phyloP scores from a whole-genome alignment of 2,329 filamentous ascomycete genomes.

The Leptographium wingfieldii region DNA sequence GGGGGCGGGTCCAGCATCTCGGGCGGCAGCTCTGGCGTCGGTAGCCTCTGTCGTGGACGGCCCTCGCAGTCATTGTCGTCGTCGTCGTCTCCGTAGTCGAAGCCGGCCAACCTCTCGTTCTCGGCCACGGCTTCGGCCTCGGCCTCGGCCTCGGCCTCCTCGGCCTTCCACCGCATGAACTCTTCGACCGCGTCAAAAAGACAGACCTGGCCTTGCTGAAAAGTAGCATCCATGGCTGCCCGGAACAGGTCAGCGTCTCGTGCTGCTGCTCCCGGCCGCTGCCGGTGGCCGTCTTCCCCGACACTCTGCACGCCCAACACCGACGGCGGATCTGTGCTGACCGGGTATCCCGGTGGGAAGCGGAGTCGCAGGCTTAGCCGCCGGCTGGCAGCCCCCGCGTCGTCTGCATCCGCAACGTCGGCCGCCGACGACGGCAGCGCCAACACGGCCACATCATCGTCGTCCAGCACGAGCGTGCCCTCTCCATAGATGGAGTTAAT shows the following conservation, averaged over 20 bases:
- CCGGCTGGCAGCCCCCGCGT: slow-evolving; percentile 50
- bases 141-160: slow-evolving; percentile 11
- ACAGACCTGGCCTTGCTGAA: slow-evolving; percentile 63
- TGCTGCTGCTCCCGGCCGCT: slow-evolving; percentile 56
- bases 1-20: slow-evolving; percentile 21
- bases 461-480: slow-evolving; percentile 37
- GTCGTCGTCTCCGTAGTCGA: not conserved
- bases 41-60: not conserved
- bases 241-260: slow-evolving; percentile 57
- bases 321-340: slow-evolving; percentile 44
- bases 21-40: not conserved
- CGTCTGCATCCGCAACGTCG: slow-evolving; percentile 18
- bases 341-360: slow-evolving; percentile 66
- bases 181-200: slow-evolving; percentile 86
- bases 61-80: not conserved
- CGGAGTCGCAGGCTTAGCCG: slow-evolving; percentile 42
- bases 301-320: slow-evolving; percentile 71
- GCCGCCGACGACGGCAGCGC: slow-evolving; percentile 41
- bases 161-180: slow-evolving; percentile 31
- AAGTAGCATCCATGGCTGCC: slow-evolving; percentile 54
- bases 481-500: slow-evolving; percentile 77
- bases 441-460: slow-evolving; percentile 40
- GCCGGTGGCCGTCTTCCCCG: slow-evolving; percentile 40
- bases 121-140: slow-evolving; percentile 3
- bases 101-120: not conserved